Percentiles rank a stretch among this genome's conserved stretches.
Conservation (phyloP, 208 protist species). For the Trypanosoma grayi region DNA sequence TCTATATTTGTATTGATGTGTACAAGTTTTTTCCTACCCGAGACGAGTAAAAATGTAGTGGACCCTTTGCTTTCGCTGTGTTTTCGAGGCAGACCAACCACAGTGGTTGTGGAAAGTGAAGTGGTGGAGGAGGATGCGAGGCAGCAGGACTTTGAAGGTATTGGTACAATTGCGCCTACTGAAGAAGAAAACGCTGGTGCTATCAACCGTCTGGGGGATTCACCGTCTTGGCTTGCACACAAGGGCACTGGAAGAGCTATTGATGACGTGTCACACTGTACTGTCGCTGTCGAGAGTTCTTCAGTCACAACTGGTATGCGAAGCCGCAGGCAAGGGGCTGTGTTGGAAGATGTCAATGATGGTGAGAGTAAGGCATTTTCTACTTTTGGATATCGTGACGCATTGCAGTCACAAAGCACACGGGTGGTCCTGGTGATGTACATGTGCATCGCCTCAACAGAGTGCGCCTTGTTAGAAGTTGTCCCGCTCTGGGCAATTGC, state of each 20-base stretch:
- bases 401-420: conserved; percentile 10
- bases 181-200: neutral
- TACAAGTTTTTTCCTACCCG: conserved; percentile 30
- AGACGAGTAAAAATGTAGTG: conserved; percentile 30
- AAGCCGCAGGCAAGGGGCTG: neutral
- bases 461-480: conserved; percentile 28
- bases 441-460: conserved; percentile 19
- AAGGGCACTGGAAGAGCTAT: neutral
- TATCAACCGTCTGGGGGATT: neutral
- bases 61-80: conserved; percentile 19
- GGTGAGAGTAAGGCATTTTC: conserved; percentile 1
- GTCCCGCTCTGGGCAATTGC: conserved; percentile 67
- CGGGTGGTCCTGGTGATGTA: conserved; percentile 25
- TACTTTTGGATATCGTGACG: conserved; percentile 27
- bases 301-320: conserved; percentile 5
- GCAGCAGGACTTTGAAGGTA: neutral
- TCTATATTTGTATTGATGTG: conserved; percentile 26
- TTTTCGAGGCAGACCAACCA: neutral
- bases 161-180: neutral
- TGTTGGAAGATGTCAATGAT: conserved; percentile 4
- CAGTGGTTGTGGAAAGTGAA: conserved; percentile 1
- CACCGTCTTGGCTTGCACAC: neutral
- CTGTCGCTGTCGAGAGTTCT: neutral
- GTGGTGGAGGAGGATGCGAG: neutral
- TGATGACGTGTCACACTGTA: neutral